Base-by-base conservation (phyloP, 139 green algal species). In the Picochlorum sp. region DNA sequence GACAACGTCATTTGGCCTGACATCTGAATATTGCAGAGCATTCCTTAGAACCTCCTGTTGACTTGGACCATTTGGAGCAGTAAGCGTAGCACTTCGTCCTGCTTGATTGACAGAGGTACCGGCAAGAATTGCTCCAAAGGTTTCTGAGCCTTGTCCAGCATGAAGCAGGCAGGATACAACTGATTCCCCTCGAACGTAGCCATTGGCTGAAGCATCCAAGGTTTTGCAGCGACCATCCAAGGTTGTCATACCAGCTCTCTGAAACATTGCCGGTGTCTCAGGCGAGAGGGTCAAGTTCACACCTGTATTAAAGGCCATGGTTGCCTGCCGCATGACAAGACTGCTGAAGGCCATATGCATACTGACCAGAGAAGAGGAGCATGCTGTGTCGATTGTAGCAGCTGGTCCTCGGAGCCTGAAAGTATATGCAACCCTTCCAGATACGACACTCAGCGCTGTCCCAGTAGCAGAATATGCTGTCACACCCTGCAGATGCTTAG, bases 171-270 rank as follows among this genome's bases (percentile, higher is more conserved):
- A 25, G 7, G 72, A 55, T n/a, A 67, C 56, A 26, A 59, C 73
- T 2, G 64, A 65, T 63, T 90, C 82, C 16, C 64, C 72, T 3
- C 83, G 55, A 7, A 89, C 83, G 47, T 91, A 91, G 24, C 87
- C 87, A 55, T 95, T 83, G 0, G 82, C 87, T 4, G 73, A 62
- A 4, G 73, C 80, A 51, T 95, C 87, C 30, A 95, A 69, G 1
- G 87, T 91, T 67, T 94, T 94, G 72, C 88, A 96, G 33, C 85
- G 74, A 6, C 83, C 88, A n/a, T 90, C 81, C 1, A 70, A 41
- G 1, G 83, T 70, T 39, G 93, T 76, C 85, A 94, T 91, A 47
- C 84, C 83, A 28, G 81, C 73, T 8, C 51, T 49, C 28, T 57
- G 52, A 36, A 89, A 78, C 70, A 84, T 73, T 22, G 57, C 58